Conservation (phyloP, 2,329 filamentous ascomycete genomes). For the Remersonia thermophila region DNA sequence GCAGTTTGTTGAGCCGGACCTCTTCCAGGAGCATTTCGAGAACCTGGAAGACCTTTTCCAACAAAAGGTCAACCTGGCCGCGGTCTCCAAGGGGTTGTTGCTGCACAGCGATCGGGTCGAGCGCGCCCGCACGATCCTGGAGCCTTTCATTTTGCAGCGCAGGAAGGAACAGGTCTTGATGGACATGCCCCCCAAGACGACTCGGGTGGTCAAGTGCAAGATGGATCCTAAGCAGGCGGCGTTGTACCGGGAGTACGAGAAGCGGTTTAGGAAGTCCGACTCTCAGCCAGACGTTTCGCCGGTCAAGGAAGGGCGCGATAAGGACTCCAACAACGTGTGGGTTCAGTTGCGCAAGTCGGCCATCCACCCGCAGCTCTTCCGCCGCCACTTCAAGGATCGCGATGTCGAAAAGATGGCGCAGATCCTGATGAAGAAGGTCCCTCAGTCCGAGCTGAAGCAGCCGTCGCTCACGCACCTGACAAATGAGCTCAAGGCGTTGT, state of each 20-base stretch:
- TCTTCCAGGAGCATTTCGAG: slow-evolving; percentile 67
- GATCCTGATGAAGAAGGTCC: slow-evolving; percentile 59
- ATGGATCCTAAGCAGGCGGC: slow-evolving; percentile 60
- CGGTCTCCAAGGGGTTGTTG: slow-evolving; percentile 67
- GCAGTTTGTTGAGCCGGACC: slow-evolving; percentile 80
- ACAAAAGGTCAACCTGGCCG: slow-evolving; percentile 75
- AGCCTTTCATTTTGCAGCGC: slow-evolving; percentile 85
- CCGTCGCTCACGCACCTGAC: slow-evolving; percentile 40
- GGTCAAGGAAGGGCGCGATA: slow-evolving; percentile 39
- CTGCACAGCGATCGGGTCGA: slow-evolving; percentile 78
- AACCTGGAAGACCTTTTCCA: slow-evolving; percentile 82
- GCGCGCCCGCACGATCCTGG: slow-evolving; percentile 80
- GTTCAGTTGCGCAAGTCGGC: slow-evolving; percentile 89
- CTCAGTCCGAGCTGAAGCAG: slow-evolving; percentile 40
- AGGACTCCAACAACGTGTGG: slow-evolving; percentile 58
- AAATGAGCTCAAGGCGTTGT: slow-evolving; percentile 44
- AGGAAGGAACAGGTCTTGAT: slow-evolving; percentile 87
- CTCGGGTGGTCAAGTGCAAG: slow-evolving; percentile 67
- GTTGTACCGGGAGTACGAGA: slow-evolving; percentile 56
- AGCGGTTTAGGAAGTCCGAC: slow-evolving; percentile 50
- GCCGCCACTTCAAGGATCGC: slow-evolving; percentile 64
- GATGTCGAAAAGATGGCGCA: slow-evolving; percentile 66
- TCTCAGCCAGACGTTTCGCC: slow-evolving; percentile 46
- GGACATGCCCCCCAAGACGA: slow-evolving; percentile 69
- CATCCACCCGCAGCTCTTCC: slow-evolving; percentile 80